Evolutionary conservation across 345 rosid genomes (phyloP).

Genomic region (Bretschneidera sinensis): DNA sequence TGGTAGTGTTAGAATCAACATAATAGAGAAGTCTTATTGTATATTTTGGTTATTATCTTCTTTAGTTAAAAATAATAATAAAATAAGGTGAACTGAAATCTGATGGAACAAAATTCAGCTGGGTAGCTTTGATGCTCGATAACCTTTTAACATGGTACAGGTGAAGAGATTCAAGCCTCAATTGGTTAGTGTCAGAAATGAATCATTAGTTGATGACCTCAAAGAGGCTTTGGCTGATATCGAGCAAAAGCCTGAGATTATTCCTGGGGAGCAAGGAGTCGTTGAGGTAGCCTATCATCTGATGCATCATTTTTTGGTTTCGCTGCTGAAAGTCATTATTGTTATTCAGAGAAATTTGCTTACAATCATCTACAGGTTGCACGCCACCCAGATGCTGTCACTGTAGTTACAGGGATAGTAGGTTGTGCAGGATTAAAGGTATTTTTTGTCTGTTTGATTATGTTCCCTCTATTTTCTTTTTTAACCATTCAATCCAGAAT

Average conservation of each 20-base stretch:
- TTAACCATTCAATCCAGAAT: too few relatives aligned
- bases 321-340: slow-evolving; percentile 3
- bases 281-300: slow-evolving; percentile 53
- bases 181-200: slow-evolving; percentile 73
- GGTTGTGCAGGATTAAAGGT: slow-evolving; percentile 98
- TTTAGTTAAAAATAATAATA: not conserved
- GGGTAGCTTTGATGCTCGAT: slow-evolving; percentile 4
- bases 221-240: slow-evolving; percentile 78
- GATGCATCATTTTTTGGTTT: slow-evolving; percentile 8
- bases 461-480: too few relatives aligned
- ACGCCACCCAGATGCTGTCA: slow-evolving; percentile 86
- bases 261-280: slow-evolving; percentile 91
- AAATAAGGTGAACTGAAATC: not conserved
- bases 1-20: not conserved
- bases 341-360: slow-evolving; percentile 9
- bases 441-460: not conserved
- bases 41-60: too few relatives aligned
- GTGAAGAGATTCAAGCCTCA: slow-evolving; percentile 83
- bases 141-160: slow-evolving; percentile 35
- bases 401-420: slow-evolving; percentile 90
- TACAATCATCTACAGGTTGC: slow-evolving; percentile 59
- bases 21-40: too few relatives aligned
- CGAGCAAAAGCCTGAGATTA: slow-evolving; percentile 81
- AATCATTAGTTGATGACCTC: slow-evolving; percentile 65
- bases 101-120: not conserved